phyloP scores from a whole-genome alignment of 371 early-diverging fungal genomes.

The Mucor irregularis region DNA sequence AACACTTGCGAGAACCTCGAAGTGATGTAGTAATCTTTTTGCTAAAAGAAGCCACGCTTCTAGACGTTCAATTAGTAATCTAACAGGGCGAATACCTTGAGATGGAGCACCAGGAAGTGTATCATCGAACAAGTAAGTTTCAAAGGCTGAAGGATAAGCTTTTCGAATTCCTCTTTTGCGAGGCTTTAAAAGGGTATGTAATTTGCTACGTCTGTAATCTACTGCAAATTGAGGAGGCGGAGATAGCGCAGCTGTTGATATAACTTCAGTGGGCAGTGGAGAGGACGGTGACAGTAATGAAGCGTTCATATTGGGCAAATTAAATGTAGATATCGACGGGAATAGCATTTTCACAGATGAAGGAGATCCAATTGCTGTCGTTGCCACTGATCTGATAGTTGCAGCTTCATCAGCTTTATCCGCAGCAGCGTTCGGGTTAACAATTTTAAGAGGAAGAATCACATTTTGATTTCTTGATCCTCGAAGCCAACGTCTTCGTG shows the following conservation, averaged over 20 bases:
- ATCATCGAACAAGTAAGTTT: slow-evolving; percentile 27
- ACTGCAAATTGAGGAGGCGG: slow-evolving; percentile 37
- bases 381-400: slow-evolving; percentile 28
- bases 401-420: slow-evolving; percentile 21
- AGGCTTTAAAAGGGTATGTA: background rate
- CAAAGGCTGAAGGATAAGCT: slow-evolving; percentile 25
- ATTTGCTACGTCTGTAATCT: background rate
- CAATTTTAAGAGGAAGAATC: background rate
- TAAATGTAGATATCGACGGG: slow-evolving; percentile 37
- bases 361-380: slow-evolving; percentile 6
- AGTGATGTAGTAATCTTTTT: slow-evolving; percentile 29
- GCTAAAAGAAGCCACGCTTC: slow-evolving; percentile 38
- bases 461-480: slow-evolving; percentile 5
- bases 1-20: slow-evolving; percentile 24
- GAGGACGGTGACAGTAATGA: background rate
- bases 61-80: slow-evolving; percentile 32
- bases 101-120: slow-evolving; percentile 1
- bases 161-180: slow-evolving; percentile 13
- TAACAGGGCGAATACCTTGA: slow-evolving; percentile 34
- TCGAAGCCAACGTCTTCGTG: slow-evolving; percentile 11
- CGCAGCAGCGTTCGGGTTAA: slow-evolving; percentile 69
- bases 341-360: slow-evolving; percentile 33
- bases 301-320: slow-evolving; percentile 15
- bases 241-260: background rate
- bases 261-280: background rate